Evolutionary conservation across 169 alveolate genomes (phyloP).

Genomic region (Plasmodium reichenowi): DNA sequence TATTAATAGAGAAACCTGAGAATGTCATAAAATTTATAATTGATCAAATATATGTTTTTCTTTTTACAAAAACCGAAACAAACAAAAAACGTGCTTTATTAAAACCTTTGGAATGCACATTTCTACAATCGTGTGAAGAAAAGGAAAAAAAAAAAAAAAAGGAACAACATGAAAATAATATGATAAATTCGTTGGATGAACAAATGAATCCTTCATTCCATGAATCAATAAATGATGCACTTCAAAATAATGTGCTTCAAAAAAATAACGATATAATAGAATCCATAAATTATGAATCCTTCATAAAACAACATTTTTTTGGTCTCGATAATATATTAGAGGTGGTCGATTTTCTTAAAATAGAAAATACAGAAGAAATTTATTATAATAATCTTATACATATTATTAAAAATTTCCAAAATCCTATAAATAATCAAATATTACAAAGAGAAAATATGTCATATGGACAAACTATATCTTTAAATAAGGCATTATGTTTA

Average conservation of each 20-base stretch:
- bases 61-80: slow-evolving; percentile 1
- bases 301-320: slow-evolving; percentile 7
- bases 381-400: slow-evolving; percentile 43
- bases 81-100: background rate
- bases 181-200: background rate
- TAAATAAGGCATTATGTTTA: slow-evolving; percentile 26
- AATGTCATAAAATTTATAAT: slow-evolving; percentile 27
- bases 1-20: slow-evolving; percentile 40
- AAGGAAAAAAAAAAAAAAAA: background rate
- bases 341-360: slow-evolving; percentile 40
- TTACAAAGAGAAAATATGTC: slow-evolving; percentile 44
- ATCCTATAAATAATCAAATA: slow-evolving; percentile 12
- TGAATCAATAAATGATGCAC: background rate
- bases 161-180: background rate
- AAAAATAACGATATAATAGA: slow-evolving; percentile 12
- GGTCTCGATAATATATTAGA: slow-evolving; percentile 38
- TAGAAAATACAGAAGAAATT: slow-evolving; percentile 59
- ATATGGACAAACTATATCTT: slow-evolving; percentile 24
- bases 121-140: background rate
- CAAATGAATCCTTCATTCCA: background rate
- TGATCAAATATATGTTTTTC: slow-evolving; percentile 14
- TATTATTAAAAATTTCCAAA: slow-evolving; percentile 48
- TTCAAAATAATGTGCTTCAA: background rate
- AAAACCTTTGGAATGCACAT: too few species aligned
- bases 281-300: slow-evolving; percentile 16